phyloP scores from a whole-genome alignment of 2,329 filamentous ascomycete species.

The Botrytis hyacinthi region DNA sequence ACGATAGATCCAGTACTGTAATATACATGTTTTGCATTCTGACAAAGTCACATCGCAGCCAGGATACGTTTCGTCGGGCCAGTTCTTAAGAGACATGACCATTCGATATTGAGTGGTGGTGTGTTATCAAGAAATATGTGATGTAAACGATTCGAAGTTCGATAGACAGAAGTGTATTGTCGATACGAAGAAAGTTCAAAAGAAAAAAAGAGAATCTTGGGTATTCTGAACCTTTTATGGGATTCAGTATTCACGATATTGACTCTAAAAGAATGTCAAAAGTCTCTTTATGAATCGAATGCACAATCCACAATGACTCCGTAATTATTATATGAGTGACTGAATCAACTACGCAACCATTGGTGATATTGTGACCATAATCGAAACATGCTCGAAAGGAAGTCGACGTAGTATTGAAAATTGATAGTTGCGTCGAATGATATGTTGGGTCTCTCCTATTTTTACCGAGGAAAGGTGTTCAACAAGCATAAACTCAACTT shows the following conservation, averaged over 20 bases:
- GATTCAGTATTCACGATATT: neutral
- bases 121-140: neutral
- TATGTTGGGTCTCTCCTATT: neutral
- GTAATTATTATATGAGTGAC: neutral
- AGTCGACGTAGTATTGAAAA: neutral
- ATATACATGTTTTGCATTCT: neutral
- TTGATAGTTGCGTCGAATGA: neutral
- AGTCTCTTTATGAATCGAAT: neutral
- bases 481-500: neutral
- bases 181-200: neutral
- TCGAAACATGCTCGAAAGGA: neutral
- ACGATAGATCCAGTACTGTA: neutral
- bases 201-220: neutral
- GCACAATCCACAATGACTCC: neutral
- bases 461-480: neutral
- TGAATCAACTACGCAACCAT: neutral
- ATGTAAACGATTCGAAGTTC: neutral
- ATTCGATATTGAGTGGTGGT: neutral
- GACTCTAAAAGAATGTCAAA: neutral
- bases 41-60: neutral
- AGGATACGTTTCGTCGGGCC: neutral
- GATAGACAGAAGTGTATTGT: neutral
- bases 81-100: neutral
- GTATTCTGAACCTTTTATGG: accelerated
- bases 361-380: accelerated